phyloP scores from a whole-genome alignment of 2,329 filamentous ascomycete species.

The Trichoderma endophyticum region DNA sequence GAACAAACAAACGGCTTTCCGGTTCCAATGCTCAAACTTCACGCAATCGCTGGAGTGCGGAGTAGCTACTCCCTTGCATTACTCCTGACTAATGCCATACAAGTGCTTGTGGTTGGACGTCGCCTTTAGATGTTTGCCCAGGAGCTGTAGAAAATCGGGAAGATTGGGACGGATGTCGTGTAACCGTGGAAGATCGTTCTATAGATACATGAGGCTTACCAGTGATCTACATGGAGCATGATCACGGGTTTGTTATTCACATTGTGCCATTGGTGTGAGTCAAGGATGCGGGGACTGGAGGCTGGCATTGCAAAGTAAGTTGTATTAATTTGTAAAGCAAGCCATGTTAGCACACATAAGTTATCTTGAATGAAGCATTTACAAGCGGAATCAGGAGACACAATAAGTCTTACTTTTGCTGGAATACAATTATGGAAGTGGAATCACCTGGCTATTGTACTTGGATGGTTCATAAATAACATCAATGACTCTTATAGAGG shows the following conservation, averaged over 20 bases:
- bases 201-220: neutral
- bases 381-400: neutral
- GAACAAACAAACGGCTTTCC: neutral
- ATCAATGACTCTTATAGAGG: neutral
- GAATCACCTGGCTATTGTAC: neutral
- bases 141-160: neutral
- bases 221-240: neutral
- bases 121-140: neutral
- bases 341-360: neutral
- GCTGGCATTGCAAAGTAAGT: neutral
- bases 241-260: neutral
- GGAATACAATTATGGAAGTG: neutral
- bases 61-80: neutral
- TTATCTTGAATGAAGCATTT: neutral
- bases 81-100: neutral
- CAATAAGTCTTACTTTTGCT: neutral
- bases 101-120: neutral
- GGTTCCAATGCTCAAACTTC: neutral
- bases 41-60: neutral
- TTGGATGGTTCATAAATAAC: neutral
- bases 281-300: neutral
- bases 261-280: neutral
- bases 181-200: neutral
- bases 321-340: neutral
- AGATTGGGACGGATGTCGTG: neutral